A percentile compares a stretch with the other conserved stretches of the same genome.
Evolutionary conservation across 2,329 filamentous ascomycete genomes (phyloP).

Genomic region (Xylariaceae sp.): DNA sequence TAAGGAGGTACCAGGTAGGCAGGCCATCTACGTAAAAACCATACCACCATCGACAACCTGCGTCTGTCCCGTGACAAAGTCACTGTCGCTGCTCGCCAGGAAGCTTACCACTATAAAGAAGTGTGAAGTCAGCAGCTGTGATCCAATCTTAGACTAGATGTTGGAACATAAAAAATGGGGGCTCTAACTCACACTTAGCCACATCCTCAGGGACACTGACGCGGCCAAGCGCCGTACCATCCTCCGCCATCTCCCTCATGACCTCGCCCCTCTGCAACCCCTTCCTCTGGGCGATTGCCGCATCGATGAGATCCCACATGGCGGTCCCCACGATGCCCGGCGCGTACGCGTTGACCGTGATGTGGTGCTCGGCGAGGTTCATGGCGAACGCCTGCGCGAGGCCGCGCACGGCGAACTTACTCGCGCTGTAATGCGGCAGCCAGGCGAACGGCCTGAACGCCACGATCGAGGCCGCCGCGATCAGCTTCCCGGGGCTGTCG

Average conservation of each 20-base stretch:
- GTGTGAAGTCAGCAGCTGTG: not conserved
- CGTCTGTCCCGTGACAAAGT: slow-evolving; percentile 63
- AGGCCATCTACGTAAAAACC: slow-evolving; percentile 9
- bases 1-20: too few relatives aligned
- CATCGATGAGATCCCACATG: slow-evolving; percentile 67
- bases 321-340: slow-evolving; percentile 61
- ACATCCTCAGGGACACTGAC: slow-evolving; percentile 59
- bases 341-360: slow-evolving; percentile 62
- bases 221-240: slow-evolving; percentile 52
- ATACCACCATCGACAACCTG: slow-evolving; percentile 57
- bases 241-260: slow-evolving; percentile 48
- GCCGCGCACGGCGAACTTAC: slow-evolving; percentile 62
- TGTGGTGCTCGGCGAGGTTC: slow-evolving; percentile 58
- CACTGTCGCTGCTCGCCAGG: slow-evolving; percentile 51
- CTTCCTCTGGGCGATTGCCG: slow-evolving; percentile 47
- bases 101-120: slow-evolving; percentile 57
- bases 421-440: slow-evolving; percentile 57
- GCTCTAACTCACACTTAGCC: slow-evolving; percentile 33
- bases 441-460: slow-evolving; percentile 55
- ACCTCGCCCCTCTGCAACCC: slow-evolving; percentile 47
- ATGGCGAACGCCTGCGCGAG: slow-evolving; percentile 62
- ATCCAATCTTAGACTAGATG: not conserved
- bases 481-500: slow-evolving; percentile 37
- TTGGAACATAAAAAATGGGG: not conserved
- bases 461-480: slow-evolving; percentile 50